These are phyloP conservation scores for Talaromyces trachyspermus DNA, from an alignment of 495 filamentous ascomycete species.

Conservation along the genomic window DNA sequence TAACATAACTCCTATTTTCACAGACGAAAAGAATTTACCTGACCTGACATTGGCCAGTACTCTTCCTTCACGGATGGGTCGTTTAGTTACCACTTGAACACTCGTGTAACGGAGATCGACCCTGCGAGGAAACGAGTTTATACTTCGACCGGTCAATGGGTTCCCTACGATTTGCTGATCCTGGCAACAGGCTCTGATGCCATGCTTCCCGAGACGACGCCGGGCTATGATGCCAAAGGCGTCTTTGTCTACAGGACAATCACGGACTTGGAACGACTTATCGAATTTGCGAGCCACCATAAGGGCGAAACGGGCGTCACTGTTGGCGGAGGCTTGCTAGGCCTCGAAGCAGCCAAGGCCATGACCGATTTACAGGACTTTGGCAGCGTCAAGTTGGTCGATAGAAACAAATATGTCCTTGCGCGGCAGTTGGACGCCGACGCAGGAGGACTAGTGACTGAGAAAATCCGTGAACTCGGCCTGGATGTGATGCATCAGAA, in stretches of 20 bases:
- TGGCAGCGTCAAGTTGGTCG: slow-evolving; percentile 72
- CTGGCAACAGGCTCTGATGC: slow-evolving; percentile 91
- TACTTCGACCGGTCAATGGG: slow-evolving; percentile 61
- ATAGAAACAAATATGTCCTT: slow-evolving; percentile 85
- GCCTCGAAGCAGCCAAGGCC: slow-evolving; percentile 90
- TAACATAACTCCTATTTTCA: too few relatives aligned
- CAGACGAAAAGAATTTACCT: too few relatives aligned
- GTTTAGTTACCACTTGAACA: slow-evolving; percentile 80
- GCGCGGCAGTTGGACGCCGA: slow-evolving; percentile 80
- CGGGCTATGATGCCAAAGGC: slow-evolving; percentile 76
- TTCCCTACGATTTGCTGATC: slow-evolving; percentile 83
- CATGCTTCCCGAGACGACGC: slow-evolving; percentile 69
- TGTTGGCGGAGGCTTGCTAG: slow-evolving; percentile 85
- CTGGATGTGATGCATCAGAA: slow-evolving; percentile 79
- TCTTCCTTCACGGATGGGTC: slow-evolving; percentile 51
- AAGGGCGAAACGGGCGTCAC: slow-evolving; percentile 69
- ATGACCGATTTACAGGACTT: slow-evolving; percentile 86
- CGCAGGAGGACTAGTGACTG: slow-evolving; percentile 76
- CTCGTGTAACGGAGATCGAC: slow-evolving; percentile 65
- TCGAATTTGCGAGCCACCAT: slow-evolving; percentile 57
- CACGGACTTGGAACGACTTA: slow-evolving; percentile 74
- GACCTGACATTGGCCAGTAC: too few relatives aligned
- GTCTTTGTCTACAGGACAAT: slow-evolving; percentile 96
- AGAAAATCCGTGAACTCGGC: slow-evolving; percentile 74
- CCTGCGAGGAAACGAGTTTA: slow-evolving; percentile 55